A percentile compares a stretch with the other conserved stretches of the same genome.
Evolutionary conservation across 345 rosid species (phyloP).

Genomic region (Salix exigua): DNA sequence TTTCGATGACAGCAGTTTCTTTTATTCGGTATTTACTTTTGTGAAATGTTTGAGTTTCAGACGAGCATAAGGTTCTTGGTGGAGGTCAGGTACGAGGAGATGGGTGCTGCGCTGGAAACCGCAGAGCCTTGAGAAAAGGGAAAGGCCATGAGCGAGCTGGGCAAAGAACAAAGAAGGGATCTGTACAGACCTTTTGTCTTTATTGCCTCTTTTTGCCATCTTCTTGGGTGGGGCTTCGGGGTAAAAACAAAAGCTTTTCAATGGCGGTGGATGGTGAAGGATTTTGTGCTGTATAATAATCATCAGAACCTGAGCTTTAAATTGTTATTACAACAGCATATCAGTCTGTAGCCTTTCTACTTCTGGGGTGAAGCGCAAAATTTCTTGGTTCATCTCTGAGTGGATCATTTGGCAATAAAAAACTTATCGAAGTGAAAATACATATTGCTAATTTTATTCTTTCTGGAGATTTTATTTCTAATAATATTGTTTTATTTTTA

Average conservation of each 20-base stretch:
- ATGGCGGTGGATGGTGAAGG: background rate
- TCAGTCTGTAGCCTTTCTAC: background rate
- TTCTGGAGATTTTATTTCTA: too few relatives aligned
- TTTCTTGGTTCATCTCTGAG: background rate
- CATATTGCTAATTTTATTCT: background rate
- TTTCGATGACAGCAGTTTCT: too few relatives aligned
- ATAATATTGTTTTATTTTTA: too few relatives aligned
- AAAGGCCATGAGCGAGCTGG: background rate
- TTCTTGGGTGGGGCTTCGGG: background rate
- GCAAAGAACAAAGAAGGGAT: background rate
- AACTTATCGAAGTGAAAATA: background rate
- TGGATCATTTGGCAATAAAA: background rate
- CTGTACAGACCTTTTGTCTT: background rate
- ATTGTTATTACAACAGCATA: background rate
- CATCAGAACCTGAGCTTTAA: background rate
- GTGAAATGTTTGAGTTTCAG: slow-evolving; percentile 24
- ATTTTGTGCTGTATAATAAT: slow-evolving; percentile 9
- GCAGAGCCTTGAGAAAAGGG: slow-evolving; percentile 17
- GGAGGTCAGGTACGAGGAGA: slow-evolving; percentile 66
- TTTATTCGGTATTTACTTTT: background rate
- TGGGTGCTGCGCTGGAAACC: slow-evolving; percentile 28
- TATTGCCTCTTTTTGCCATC: background rate
- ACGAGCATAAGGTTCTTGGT: slow-evolving; percentile 65
- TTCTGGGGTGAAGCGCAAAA: background rate
- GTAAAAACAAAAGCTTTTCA: background rate